Evolutionary conservation across 2,329 filamentous ascomycete genomes (phyloP).

Genomic region (Ophiocordyceps robertsii): DNA sequence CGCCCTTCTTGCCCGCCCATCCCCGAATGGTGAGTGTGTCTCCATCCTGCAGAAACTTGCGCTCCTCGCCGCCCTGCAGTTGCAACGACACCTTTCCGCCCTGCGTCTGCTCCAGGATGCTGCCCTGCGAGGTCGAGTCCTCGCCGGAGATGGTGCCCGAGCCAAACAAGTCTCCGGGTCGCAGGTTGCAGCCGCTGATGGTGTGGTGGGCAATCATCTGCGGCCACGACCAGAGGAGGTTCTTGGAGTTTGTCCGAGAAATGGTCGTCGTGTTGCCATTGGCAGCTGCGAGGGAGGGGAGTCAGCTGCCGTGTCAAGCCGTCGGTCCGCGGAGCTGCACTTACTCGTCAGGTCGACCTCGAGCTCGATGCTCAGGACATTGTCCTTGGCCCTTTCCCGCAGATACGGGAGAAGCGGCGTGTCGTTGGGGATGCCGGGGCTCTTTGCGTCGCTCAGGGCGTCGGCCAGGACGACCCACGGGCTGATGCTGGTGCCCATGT

Average conservation of each 20-base stretch:
- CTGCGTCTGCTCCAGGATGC: slow-evolving; percentile 58
- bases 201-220: slow-evolving; percentile 79
- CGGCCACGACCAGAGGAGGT: slow-evolving; percentile 64
- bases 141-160: slow-evolving; percentile 64
- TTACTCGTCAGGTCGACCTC: slow-evolving; percentile 25
- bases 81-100: slow-evolving; percentile 53
- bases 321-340: slow-evolving; percentile 4
- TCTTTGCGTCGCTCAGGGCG: slow-evolving; percentile 27
- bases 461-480: slow-evolving; percentile 51
- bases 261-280: slow-evolving; percentile 18
- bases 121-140: slow-evolving; percentile 49
- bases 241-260: slow-evolving; percentile 19
- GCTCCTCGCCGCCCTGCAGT: slow-evolving; percentile 50
- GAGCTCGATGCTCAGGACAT: slow-evolving; percentile 21
- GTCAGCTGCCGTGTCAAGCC: not conserved
- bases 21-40: slow-evolving; percentile 57
- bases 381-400: slow-evolving; percentile 34
- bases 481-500: slow-evolving; percentile 44
- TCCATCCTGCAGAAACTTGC: slow-evolving; percentile 61
- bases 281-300: slow-evolving; percentile 9
- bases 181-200: slow-evolving; percentile 62
- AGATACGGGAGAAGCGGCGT: slow-evolving; percentile 29
- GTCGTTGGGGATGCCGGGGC: slow-evolving; percentile 16
- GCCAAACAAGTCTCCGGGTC: slow-evolving; percentile 61
- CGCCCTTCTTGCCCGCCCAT: slow-evolving; percentile 49